These are phyloP conservation scores for Amanita thiersii DNA, from an alignment of 768 basidiomycete species.

Conservation along the genomic window DNA sequence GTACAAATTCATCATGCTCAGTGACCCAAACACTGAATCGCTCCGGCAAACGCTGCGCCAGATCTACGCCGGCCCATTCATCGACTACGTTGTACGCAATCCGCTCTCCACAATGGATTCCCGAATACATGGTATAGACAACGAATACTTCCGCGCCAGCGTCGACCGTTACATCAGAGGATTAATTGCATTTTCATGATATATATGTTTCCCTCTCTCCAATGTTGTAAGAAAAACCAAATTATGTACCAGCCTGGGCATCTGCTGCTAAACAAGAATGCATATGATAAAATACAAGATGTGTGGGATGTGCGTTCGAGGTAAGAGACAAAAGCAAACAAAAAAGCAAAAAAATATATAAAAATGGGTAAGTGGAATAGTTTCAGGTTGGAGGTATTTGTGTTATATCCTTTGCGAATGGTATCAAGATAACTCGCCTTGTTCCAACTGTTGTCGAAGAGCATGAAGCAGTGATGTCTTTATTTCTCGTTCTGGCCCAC, in stretches of 20 bases:
- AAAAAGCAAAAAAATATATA: no score
- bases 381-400: not conserved
- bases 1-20: constrained; percentile 94
- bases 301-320: constrained; percentile 7
- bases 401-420: constrained; percentile 6
- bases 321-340: not conserved
- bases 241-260: not conserved
- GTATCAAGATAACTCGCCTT: constrained; percentile 27
- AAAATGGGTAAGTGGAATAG: not conserved
- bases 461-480: constrained; percentile 82
- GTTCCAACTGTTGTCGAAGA: constrained; percentile 75
- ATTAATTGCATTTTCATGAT: constrained; percentile 33
- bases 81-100: constrained; percentile 91
- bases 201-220: no score
- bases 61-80: constrained; percentile 88
- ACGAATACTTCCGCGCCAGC: constrained; percentile 81
- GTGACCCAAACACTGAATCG: constrained; percentile 78
- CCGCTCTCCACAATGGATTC: constrained; percentile 84
- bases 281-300: constrained; percentile 3
- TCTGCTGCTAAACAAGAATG: constrained; percentile 1
- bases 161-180: constrained; percentile 71
- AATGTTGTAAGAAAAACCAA: no score
- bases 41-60: constrained; percentile 78
- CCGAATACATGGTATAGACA: constrained; percentile 79
- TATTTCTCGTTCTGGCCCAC: constrained; percentile 70